Conservation (phyloP, 441 rosid genomes). For the Biscutella laevigata region DNA sequence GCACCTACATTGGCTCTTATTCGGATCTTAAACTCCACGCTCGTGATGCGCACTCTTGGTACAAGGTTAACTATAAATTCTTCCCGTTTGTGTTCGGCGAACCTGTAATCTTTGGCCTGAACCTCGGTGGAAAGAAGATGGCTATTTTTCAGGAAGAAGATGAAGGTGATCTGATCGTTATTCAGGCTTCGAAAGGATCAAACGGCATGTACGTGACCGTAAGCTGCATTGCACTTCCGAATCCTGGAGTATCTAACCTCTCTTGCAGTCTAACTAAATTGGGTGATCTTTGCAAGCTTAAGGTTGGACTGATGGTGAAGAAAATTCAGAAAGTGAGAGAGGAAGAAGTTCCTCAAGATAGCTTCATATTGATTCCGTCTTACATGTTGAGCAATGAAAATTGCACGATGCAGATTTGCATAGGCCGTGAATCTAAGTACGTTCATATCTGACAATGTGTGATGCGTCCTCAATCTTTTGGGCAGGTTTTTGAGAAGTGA, state of each 20-base stretch:
- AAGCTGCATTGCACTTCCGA: background rate
- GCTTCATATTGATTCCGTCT: background rate
- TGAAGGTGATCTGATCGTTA: background rate
- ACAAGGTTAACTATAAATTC: too few relatives aligned
- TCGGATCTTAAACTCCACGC: slow-evolving; percentile 30
- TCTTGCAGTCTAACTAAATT: too few relatives aligned
- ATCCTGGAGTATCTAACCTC: too few relatives aligned
- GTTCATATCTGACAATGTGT: too few relatives aligned
- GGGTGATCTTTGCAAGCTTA: too few relatives aligned
- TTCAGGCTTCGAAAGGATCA: background rate
- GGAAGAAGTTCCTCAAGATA: background rate
- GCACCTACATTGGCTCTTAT: slow-evolving; percentile 29
- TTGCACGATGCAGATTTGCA: background rate
- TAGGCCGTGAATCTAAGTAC: background rate
- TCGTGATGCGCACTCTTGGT: background rate
- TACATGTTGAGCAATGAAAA: background rate
- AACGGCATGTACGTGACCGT: background rate
- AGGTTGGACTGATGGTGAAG: background rate
- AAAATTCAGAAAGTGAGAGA: background rate
- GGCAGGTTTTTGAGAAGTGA: too few relatives aligned
- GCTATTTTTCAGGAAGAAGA: background rate
- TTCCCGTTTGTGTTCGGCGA: too few relatives aligned
- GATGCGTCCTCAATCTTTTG: too few relatives aligned
- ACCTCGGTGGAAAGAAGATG: background rate
- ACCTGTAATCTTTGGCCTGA: too few relatives aligned